Base-by-base conservation (phyloP, 2,329 filamentous ascomycete genomes). In the Coniochaeta ligniaria region DNA sequence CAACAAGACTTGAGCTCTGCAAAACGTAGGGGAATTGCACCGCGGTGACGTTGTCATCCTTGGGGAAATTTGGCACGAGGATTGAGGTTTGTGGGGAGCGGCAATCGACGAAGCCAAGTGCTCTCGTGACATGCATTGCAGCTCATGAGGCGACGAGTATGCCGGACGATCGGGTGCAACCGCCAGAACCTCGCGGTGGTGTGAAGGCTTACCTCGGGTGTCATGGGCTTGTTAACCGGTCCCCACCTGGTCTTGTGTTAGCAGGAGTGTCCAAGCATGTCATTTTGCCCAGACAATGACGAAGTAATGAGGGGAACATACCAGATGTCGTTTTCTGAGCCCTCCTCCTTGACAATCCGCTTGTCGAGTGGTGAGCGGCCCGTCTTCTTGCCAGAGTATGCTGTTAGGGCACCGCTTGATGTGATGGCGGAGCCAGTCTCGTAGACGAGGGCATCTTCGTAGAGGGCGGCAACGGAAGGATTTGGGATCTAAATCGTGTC, bases 221-320 rank as follows among this genome's bases (percentile, higher is more conserved):
- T 88, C 95, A 99, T 99, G 74, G 94, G 91, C 86, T 98, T 98
- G 85, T 99, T 99, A 69, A 99, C 95, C 60, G 95, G 94, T 72
- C 95, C 95, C 95, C 95, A 98, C 79, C 80, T 82, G 62, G 16
- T n/a, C 5, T 4, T 38, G 54, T 35, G 35, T 35, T 57, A 60
- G 26, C 22, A 11, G 5, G 35, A 17, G 33, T 38, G 31, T 59
- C 33, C 58, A 26, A 50, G 43, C 60, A 38, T 41, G 12, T 58
- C 45, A 50, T 38, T 17, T 45, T 31, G 36, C 26, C 55, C 38
- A 57, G 35, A 20, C 6, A 59, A 54, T 63, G 52, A 16, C 14
- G 20, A 7, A 45, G 47, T 22, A 12, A 36, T 60, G 45, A 56
- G n/a, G n/a, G 35, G 38, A 52, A 71, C 79, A 61, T 75, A 82